Percentiles rank a stretch among this genome's conserved stretches.
These are phyloP conservation scores for Colletotrichum falcatum DNA, from an alignment of 2,329 filamentous ascomycete species.

Conservation along the genomic window DNA sequence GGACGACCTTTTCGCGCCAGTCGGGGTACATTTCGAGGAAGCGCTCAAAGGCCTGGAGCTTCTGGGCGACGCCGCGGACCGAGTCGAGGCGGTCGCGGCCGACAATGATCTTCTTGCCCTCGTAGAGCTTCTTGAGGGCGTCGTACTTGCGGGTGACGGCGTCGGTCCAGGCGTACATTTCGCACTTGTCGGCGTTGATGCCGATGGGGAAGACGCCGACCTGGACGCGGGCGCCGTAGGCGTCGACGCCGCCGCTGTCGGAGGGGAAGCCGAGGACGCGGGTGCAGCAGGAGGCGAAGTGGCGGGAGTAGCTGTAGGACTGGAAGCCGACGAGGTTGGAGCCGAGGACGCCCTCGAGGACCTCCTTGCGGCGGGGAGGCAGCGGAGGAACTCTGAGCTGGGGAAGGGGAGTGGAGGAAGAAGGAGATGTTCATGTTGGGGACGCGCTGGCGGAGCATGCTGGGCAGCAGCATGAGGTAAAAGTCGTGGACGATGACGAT, in stretches of 20 bases:
- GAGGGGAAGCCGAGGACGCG: constrained; percentile 92
- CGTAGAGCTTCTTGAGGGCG: constrained; percentile 80
- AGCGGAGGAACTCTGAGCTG: constrained; percentile 94
- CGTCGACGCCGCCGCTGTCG: constrained; percentile 85
- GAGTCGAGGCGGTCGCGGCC: constrained; percentile 94
- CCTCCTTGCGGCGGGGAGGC: constrained; percentile 87
- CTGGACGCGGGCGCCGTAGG: constrained; percentile 88
- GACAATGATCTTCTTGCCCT: constrained; percentile 94
- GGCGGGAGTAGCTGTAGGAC: constrained; percentile 92
- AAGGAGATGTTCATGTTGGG: constrained; percentile 95
- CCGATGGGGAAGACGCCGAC: constrained; percentile 96
- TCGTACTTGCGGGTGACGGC: constrained; percentile 78
- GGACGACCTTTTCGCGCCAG: constrained; percentile 90
- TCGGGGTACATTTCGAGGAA: constrained; percentile 92
- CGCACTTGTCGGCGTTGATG: constrained; percentile 86
- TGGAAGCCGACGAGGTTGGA: constrained; percentile 96
- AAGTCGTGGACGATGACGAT: constrained; percentile 95
- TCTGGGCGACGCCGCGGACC: constrained; percentile 93
- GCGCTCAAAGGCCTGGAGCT: constrained; percentile 91
- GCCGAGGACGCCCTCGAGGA: constrained; percentile 89
- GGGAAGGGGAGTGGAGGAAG: constrained; percentile 94
- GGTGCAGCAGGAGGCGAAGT: constrained; percentile 95
- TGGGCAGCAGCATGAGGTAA: constrained; percentile 89
- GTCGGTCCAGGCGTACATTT: constrained; percentile 78
- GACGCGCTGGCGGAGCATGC: constrained; percentile 85